A percentile compares a stretch with the other conserved stretches of the same genome.
Evolutionary conservation across 2,329 filamentous ascomycete species (phyloP).

Genomic region (Teratosphaeria epicoccoides): DNA sequence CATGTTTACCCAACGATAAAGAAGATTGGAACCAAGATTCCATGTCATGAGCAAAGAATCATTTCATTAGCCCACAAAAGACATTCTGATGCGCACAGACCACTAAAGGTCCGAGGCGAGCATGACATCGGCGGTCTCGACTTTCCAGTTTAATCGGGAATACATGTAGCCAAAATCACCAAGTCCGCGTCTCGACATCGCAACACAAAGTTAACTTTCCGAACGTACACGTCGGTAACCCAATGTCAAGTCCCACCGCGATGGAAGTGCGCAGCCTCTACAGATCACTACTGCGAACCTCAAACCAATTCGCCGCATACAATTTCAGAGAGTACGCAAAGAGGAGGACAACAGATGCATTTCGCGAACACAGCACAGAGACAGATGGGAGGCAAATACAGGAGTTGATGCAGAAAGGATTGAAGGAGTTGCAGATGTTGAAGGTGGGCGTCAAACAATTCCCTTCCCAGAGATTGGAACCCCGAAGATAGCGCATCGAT

Average conservation of each 20-base stretch:
- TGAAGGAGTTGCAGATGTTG: conserved; percentile 77
- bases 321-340: conserved; percentile 97
- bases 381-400: conserved; percentile 68
- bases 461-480: too few relatives aligned
- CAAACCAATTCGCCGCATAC: conserved; percentile 80
- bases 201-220: neutral
- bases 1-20: neutral
- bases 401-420: conserved; percentile 76
- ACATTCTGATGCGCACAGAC: neutral
- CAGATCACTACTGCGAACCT: conserved; percentile 79
- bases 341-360: conserved; percentile 81
- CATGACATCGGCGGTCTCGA: neutral
- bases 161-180: too few relatives aligned
- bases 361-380: conserved; percentile 66
- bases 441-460: conserved; percentile 56
- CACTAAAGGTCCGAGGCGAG: neutral
- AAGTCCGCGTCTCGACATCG: too few relatives aligned
- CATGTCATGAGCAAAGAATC: neutral
- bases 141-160: too few relatives aligned
- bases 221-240: neutral
- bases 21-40: too few relatives aligned
- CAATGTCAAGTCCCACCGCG: conserved; percentile 9
- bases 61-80: too few relatives aligned
- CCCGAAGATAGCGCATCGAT: too few relatives aligned
- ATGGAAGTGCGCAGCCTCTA: conserved; percentile 41